A percentile compares a stretch with the other conserved stretches of the same genome.
Conservation (phyloP, 306 rosid species). For the Mimosa bimucronata region DNA sequence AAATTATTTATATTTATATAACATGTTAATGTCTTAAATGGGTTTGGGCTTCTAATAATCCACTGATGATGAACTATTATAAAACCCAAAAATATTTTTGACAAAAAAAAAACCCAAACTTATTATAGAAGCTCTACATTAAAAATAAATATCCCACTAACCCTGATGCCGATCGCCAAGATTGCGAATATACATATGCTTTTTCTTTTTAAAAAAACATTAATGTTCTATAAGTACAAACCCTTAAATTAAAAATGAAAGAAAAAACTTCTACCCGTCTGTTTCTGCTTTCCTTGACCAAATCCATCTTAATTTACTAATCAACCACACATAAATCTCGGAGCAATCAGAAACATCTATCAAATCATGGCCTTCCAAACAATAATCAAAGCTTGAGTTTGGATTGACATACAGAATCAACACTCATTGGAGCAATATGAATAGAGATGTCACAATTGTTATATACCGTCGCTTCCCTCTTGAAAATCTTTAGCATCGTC, state of each 20-base stretch:
- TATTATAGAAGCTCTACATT: neutral
- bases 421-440: neutral
- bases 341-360: neutral
- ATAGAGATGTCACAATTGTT: constrained; percentile 44
- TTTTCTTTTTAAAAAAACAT: too few relatives aligned
- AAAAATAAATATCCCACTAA: too few relatives aligned
- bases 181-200: too few relatives aligned
- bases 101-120: too few relatives aligned
- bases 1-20: too few relatives aligned
- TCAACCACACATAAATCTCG: neutral
- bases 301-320: neutral
- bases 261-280: neutral
- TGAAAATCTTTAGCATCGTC: constrained; percentile 45
- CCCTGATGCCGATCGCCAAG: too few relatives aligned
- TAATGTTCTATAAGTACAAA: neutral
- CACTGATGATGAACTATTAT: too few relatives aligned
- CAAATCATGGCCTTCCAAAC: neutral
- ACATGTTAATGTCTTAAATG: too few relatives aligned
- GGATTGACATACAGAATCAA: constrained; percentile 46
- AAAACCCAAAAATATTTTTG: too few relatives aligned
- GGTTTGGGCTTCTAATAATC: too few relatives aligned
- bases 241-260: neutral
- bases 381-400: constrained; percentile 42
- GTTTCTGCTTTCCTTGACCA: neutral
- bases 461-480: constrained; percentile 42